Evolutionary conservation across 176 grass and related monocot species (phyloP).

Genomic region (Zizania latifolia): DNA sequence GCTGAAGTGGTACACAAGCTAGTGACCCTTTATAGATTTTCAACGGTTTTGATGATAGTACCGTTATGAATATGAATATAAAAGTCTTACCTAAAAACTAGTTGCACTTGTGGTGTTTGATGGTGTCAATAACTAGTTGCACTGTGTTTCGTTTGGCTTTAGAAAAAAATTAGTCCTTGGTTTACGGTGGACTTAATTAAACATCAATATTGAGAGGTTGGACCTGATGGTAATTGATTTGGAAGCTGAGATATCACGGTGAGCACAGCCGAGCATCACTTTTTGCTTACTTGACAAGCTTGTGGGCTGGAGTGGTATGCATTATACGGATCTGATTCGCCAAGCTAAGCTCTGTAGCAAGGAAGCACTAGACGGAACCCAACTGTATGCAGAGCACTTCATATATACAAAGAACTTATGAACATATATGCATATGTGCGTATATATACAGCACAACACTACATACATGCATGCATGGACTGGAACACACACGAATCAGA

Average conservation of each 20-base stretch:
- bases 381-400: neutral
- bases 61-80: too few species aligned
- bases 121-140: too few species aligned
- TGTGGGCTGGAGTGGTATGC: neutral
- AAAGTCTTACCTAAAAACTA: too few species aligned
- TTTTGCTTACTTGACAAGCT: neutral
- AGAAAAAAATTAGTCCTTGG: too few species aligned
- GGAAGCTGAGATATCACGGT: neutral
- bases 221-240: neutral
- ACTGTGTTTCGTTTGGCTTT: too few species aligned
- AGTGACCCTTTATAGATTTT: too few species aligned
- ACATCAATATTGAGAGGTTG: neutral
- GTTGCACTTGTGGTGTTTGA: too few species aligned
- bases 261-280: neutral
- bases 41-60: too few species aligned
- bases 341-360: neutral
- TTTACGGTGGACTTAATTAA: too few species aligned
- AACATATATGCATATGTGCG: neutral
- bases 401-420: neutral
- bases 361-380: neutral
- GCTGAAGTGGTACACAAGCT: too few species aligned
- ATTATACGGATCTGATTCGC: neutral
- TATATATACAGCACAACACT: neutral
- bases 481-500: too few species aligned
- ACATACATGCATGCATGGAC: neutral